Base-by-base conservation (phyloP, 2,329 filamentous ascomycete species). In the Coniosporium tulheliwenetii region DNA sequence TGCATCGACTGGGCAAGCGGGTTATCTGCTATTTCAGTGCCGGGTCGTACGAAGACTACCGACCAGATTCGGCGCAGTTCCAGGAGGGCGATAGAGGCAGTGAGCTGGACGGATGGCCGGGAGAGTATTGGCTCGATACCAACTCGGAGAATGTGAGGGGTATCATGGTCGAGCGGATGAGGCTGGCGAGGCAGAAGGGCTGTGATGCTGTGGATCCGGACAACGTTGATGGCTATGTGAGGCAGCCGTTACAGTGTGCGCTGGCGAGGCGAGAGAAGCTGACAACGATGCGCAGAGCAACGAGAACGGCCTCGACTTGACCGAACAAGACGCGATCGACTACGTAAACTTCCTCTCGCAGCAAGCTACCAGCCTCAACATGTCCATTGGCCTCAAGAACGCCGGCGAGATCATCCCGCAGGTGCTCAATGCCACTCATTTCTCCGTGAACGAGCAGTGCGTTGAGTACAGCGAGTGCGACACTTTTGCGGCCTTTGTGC, bases 11-110 rank as follows among this genome's bases (percentile, higher is more conserved):
- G 26, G 70, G 68, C 8, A 72, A 72, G 51, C 75, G 71, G 45
- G 72, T 83, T 41, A 77, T 85, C 43, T 85, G 81, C 63, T 85
- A 85, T 59, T 85, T 85, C 61, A 79, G 75, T 39, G 79, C 77
- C 0, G 81, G 81, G 1, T 78, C 73, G 5, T 82, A 71, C 49
- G 81, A 85, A 56, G 54, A 74, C 39, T 74, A 69, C 62, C 68
- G 80, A 2, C 58, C 66, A 1, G 81, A 85, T 52, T 65, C 67
- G 13, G 52, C 51, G 29, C 49, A 70, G 5, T 84, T 83, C 51
- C 51, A 60, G 7, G 45, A 62, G 1, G 53, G 58, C 0, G 79
- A 83, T 47, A 54, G 76, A 35, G 80, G 79, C 14, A 65, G 67
- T 2, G 56, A 58, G 5, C 59, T 85, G 5, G 64, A 73, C 9